Conservation (phyloP, 495 filamentous ascomycete species). For the Aspergillus taichungensis region DNA sequence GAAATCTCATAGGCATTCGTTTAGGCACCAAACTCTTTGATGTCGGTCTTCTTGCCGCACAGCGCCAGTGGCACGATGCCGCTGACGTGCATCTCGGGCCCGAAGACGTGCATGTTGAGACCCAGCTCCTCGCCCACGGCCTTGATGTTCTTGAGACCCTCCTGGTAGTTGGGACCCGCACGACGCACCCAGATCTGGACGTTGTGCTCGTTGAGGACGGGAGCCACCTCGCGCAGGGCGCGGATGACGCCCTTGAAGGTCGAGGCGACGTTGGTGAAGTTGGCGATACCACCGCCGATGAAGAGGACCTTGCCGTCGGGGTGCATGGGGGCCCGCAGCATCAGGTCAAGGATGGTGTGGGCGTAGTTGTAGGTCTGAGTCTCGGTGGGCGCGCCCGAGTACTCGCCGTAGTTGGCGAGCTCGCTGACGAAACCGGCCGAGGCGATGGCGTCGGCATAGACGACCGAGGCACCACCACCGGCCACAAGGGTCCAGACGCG, state of each 20-base stretch:
- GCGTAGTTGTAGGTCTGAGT: constrained; percentile 98
- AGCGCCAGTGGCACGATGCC: constrained; percentile 63
- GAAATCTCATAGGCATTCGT: constrained; percentile 11
- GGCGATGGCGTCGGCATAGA: constrained; percentile 98
- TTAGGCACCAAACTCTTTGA: constrained; percentile 44
- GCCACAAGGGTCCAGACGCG: constrained; percentile 97
- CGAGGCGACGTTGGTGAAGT: constrained; percentile 95
- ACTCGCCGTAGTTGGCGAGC: constrained; percentile 99
- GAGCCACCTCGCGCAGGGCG: constrained; percentile 84
- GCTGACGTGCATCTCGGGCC: constrained; percentile 86
- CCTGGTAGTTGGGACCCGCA: constrained; percentile 98
- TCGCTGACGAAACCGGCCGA: constrained; percentile 91
- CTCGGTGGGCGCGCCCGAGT: constrained; percentile 97
- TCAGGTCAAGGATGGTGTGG: constrained; percentile 89
- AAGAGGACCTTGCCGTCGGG: constrained; percentile 96
- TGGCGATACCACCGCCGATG: constrained; percentile 99
- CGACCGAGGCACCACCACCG: constrained; percentile 98
- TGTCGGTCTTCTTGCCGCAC: constrained; percentile 47
- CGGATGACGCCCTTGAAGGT: constrained; percentile 99
- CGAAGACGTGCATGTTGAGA: constrained; percentile 92
- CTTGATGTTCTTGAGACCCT: constrained; percentile 99
- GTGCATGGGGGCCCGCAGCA: constrained; percentile 82
- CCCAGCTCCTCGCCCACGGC: constrained; percentile 85
- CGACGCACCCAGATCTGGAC: constrained; percentile 99
- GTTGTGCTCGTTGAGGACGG: constrained; percentile 86